Evolutionary conservation across 108 stramenopile genomes (phyloP), one percentile per base, ranked within the genome.

Genomic region (Skeletonema menzelii): DNA sequence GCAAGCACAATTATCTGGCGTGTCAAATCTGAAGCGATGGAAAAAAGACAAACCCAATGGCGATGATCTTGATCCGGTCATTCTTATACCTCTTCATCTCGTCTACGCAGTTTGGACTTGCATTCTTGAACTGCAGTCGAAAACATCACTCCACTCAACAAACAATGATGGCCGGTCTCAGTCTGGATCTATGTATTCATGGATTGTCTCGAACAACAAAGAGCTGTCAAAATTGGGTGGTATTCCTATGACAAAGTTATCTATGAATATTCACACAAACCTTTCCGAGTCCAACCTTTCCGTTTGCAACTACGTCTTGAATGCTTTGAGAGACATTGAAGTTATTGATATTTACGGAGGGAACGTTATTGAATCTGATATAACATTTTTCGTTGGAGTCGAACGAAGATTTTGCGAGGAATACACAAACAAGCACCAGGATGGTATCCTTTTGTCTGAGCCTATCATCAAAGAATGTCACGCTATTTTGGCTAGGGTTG

Each of bases 221-320:
- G 37, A 69, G 15, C 34, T 73, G 27, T 55, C 72, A 49, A 59
- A 59, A 17, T 28, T 72, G 31, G 64, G 46, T 27, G 65, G 34
- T 34, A 27, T 66, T 60, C 70, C 32, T 3, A 19, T 42, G 14
- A 12, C 30, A 62, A 47, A 35, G 11, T 19, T 19, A 55, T 57
- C 59, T 0, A 27, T 79, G 17, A 22, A 28, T 35, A 20, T 55
- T 46, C 34, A 58, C 20, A 38, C 27, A 30, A 65, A 37, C 30
- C 60, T 67, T 10, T 55, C 65, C 2, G 70, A 79, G 66, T 8
- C 31, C 13, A 71, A 47, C 31, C 53, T 72, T 31, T 47, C 60
- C 17, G 49, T 80, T 8, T 80, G 79, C 67, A 73, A 73, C 53
- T 80, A 64, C 44, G 60, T 73, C n/a, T 58, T 65, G 55, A 64